Percentiles rank a stretch among this genome's conserved stretches.
phyloP scores from a whole-genome alignment of 2,329 filamentous ascomycete species.

The Fusarium sarcochroum region DNA sequence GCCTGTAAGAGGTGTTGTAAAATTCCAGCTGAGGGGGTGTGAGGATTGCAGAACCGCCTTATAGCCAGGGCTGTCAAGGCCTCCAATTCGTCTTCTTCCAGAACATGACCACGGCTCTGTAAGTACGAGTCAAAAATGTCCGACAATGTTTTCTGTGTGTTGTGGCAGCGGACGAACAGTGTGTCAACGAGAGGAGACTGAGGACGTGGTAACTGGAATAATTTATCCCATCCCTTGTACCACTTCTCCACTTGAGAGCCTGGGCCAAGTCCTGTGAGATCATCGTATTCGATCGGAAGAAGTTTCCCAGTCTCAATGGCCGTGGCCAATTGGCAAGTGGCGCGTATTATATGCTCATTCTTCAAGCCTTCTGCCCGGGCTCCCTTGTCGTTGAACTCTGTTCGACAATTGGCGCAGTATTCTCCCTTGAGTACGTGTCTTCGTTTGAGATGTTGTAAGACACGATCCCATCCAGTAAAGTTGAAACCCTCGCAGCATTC shows the following conservation, averaged over 20 bases:
- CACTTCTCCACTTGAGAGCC: background rate
- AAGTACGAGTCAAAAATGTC: accelerated
- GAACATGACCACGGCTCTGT: accelerated
- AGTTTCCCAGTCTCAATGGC: accelerated
- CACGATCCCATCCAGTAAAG: accelerated
- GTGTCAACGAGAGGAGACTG: background rate
- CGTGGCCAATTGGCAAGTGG: accelerated
- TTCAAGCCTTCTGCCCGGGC: accelerated
- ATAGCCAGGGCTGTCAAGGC: accelerated
- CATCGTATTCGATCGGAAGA: accelerated
- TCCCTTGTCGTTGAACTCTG: accelerated
- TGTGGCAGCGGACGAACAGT: accelerated
- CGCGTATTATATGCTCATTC: background rate
- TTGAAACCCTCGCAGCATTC: background rate
- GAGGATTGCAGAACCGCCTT: accelerated
- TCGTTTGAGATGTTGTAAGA: background rate
- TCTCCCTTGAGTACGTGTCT: accelerated
- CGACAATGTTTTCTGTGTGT: background rate
- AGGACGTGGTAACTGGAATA: accelerated
- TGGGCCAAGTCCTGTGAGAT: accelerated
- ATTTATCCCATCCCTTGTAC: accelerated
- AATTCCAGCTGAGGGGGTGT: background rate
- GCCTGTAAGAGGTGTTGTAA: background rate
- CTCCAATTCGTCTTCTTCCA: accelerated
- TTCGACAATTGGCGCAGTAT: background rate